Conservation (phyloP, 495 filamentous ascomycete genomes). For the Xylaria grammica region DNA sequence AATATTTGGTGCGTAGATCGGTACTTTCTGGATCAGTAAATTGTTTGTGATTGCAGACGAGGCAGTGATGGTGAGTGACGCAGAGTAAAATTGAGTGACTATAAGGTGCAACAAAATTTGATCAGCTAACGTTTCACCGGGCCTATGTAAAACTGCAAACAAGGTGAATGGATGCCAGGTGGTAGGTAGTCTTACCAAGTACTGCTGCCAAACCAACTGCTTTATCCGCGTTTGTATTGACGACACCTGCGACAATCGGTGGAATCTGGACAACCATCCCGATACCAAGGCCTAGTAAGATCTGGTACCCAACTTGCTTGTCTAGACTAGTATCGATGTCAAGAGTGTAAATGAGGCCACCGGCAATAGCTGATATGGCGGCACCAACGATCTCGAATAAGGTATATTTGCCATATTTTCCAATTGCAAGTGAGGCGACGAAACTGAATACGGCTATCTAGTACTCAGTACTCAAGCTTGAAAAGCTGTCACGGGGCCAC, state of each 20-base stretch:
- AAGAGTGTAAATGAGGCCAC: conserved; percentile 67
- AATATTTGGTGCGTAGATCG: conserved; percentile 40
- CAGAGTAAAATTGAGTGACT: conserved; percentile 50
- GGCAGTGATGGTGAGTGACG: conserved; percentile 47
- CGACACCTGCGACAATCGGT: conserved; percentile 50
- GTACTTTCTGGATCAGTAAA: conserved; percentile 40
- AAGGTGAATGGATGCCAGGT: not conserved
- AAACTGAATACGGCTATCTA: conserved; percentile 25
- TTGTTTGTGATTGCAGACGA: conserved; percentile 49
- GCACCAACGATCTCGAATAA: conserved; percentile 65
- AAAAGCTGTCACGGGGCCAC: conserved; percentile 39
- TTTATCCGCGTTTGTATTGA: conserved; percentile 12
- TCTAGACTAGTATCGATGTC: conserved; percentile 28
- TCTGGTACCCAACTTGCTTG: conserved; percentile 65
- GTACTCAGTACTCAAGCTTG: conserved; percentile 41
- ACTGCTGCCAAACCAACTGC: conserved; percentile 14
- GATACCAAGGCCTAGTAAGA: conserved; percentile 61
- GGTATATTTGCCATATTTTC: conserved; percentile 65
- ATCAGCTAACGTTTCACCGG: not conserved
- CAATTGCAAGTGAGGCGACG: conserved; percentile 58
- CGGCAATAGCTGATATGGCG: conserved; percentile 61
- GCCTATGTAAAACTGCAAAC: not conserved
- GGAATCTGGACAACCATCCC: conserved; percentile 53
- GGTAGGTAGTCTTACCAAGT: conserved; percentile 1
- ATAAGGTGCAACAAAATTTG: not conserved